Conservation (phyloP, 176 grass and related monocot genomes). For the Cocos nucifera region DNA sequence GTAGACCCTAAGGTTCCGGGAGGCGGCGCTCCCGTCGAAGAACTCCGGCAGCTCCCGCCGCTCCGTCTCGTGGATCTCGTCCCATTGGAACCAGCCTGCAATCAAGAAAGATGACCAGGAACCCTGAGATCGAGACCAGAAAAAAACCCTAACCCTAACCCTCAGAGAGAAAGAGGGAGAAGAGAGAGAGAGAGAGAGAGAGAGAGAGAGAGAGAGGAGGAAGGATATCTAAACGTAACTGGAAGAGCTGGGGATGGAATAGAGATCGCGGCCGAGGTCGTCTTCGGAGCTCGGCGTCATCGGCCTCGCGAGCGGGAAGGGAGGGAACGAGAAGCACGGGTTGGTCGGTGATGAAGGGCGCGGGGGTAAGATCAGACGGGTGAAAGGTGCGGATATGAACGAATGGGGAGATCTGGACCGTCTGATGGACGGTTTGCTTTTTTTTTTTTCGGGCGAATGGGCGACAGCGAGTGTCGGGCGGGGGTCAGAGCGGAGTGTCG, state of each 20-base stretch:
- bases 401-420: no score
- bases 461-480: no score
- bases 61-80: conserved; percentile 83
- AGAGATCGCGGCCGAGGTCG: conserved; percentile 34
- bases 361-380: no score
- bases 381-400: no score
- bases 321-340: no score
- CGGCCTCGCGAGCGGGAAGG: no score
- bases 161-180: not conserved
- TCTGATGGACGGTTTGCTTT: no score
- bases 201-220: not conserved
- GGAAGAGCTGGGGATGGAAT: conserved; percentile 60
- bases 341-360: no score
- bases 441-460: no score
- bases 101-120: not conserved
- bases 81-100: conserved; percentile 91
- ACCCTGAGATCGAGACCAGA: not conserved
- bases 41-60: conserved; percentile 70
- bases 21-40: conserved; percentile 66
- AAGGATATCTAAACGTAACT: conserved; percentile 1
- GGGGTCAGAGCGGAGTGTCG: no score
- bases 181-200: not conserved
- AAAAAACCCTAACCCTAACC: conserved; percentile 30
- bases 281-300: no score
- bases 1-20: conserved; percentile 88